These are phyloP conservation scores for Aspergillus arachidicola DNA, from an alignment of 2,329 filamentous ascomycete genomes.

Conservation along the genomic window DNA sequence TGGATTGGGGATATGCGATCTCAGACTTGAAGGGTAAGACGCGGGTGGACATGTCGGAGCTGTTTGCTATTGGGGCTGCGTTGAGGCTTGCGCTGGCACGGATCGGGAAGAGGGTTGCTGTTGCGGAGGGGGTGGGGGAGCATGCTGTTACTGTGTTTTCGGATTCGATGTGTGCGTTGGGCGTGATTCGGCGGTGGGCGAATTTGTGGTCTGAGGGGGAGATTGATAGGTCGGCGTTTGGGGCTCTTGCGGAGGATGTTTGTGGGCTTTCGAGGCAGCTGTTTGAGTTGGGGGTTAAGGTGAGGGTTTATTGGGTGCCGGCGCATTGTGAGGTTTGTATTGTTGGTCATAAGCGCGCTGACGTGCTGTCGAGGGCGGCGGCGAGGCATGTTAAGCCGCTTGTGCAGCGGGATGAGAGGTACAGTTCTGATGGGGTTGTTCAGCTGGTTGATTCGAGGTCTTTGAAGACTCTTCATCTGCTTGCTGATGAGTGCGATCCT, in stretches of 20 bases:
- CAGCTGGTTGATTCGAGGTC: not conserved
- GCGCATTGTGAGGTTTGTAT: not conserved
- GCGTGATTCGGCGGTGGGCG: not conserved
- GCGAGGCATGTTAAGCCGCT: not conserved
- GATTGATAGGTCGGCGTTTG: not conserved
- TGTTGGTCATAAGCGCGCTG: slow-evolving; percentile 5
- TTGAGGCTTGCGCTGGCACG: not conserved
- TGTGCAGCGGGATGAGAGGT: no score
- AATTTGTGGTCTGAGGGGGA: not conserved
- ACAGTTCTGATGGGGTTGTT: not conserved
- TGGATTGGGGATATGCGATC: not conserved
- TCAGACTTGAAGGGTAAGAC: not conserved
- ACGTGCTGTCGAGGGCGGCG: not conserved
- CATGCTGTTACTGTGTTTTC: slow-evolving; percentile 3
- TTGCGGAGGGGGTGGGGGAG: not conserved
- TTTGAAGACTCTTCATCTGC: not conserved
- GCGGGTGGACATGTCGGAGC: not conserved
- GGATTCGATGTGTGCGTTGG: not conserved
- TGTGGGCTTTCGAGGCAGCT: slow-evolving; percentile 1
- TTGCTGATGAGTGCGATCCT: not conserved
- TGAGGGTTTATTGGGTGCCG: slow-evolving; percentile 7
- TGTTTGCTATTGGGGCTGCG: slow-evolving; percentile 7
- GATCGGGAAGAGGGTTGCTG: not conserved
- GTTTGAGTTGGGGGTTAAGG: not conserved
- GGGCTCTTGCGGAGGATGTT: not conserved